These are phyloP conservation scores for Phytopythium delawarense DNA, from an alignment of 352 stramenopile species.

Conservation along the genomic window DNA sequence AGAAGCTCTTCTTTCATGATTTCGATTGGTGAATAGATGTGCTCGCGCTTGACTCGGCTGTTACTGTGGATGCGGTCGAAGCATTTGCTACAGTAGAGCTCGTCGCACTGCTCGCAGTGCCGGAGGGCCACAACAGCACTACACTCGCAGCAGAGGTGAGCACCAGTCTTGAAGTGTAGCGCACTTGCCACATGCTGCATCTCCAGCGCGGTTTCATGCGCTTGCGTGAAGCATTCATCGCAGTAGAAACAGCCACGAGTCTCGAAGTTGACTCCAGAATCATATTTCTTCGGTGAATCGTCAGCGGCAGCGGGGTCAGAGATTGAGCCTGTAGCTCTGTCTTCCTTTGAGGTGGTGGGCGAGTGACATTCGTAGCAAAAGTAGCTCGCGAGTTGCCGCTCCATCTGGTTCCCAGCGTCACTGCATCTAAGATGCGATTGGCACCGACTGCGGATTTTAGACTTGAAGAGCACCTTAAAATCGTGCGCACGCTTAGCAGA, in stretches of 20 bases:
- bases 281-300: neutral
- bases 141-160: constrained; percentile 57
- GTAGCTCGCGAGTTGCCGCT: constrained; percentile 27
- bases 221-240: constrained; percentile 44
- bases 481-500: constrained; percentile 35
- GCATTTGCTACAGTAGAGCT: constrained; percentile 55
- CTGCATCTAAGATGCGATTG: constrained; percentile 18
- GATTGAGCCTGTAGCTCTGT: neutral
- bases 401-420: constrained; percentile 2
- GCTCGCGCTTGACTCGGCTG: constrained; percentile 25
- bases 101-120: constrained; percentile 53
- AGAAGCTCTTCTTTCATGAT: constrained; percentile 53
- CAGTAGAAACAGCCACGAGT: constrained; percentile 51
- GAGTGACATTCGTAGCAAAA: constrained; percentile 33
- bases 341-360: neutral
- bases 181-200: constrained; percentile 34
- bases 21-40: constrained; percentile 38
- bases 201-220: constrained; percentile 43
- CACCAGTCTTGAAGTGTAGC: constrained; percentile 48
- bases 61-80: constrained; percentile 34
- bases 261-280: neutral
- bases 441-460: constrained; percentile 23
- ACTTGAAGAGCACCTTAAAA: constrained; percentile 38
- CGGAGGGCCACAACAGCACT: constrained; percentile 29
- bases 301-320: neutral